Evolutionary conservation across 208 protist species (phyloP), one percentile per base, ranked within the genome.

Genomic region (Novymonas esmeraldas): DNA sequence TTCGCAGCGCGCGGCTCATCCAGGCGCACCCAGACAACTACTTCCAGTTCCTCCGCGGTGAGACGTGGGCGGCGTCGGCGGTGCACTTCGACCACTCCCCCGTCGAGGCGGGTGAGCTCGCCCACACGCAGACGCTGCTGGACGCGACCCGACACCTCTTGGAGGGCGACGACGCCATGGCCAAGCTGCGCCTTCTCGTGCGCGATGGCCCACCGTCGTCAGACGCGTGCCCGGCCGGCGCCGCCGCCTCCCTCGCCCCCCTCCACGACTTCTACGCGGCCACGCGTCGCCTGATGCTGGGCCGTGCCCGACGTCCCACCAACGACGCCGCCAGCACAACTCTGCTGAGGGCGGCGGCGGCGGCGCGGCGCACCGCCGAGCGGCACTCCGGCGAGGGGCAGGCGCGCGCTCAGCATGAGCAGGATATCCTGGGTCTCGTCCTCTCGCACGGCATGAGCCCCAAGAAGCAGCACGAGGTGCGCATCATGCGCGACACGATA

Each of bases 381-480:
- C n/a, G 50, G 39, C 13, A n/a, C 18, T 51, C 50, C 16, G 20
- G 29, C 16, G 24, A n/a, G 1, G 46, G 33, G 26, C 18, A 31
- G 20, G 29, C 46, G 4, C 45, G 18, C 13, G 66, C 20, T 38
- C 62, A 34, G 50, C 71, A 66, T 5, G 60, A 73, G 28, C 33
- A 63, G 26, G 65, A 71, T 10, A 78, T 96, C 2, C 62, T 94
- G n/a, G 42, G 84, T 26, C 38, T 81, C 1, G 81, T 96, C 3
- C 68, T 93, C 3, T 73, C 75, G 0, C 68, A 86, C 42, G 88
- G 89, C 33, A 97, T 97, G 89, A 85, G 70, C 49, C 62, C 54
- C 1, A 97, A 97, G 60, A 97, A 97, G 72, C 79, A 91, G 64
- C 92, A 97, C 60, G 92, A 97, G 66, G 92, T 97, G 45, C 52